A percentile compares a stretch with the other conserved stretches of the same genome.
Evolutionary conservation across 2,329 filamentous ascomycete genomes (phyloP).

Genomic region (Albifimbria verrucaria): DNA sequence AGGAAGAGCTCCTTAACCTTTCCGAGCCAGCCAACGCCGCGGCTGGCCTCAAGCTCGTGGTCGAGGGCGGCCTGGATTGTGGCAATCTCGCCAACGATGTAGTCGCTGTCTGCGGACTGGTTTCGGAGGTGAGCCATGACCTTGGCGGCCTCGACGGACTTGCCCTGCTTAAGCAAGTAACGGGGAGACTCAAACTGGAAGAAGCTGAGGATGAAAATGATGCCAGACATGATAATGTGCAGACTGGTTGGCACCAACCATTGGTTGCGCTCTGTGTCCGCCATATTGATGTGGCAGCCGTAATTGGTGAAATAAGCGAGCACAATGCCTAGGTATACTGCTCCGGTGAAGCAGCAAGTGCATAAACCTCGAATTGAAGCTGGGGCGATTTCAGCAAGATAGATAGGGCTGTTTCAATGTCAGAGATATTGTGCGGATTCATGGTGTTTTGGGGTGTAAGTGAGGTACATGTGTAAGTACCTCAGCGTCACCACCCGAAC

Average conservation of each 20-base stretch:
- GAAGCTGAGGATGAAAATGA: conserved; percentile 69
- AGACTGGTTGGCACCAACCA: conserved; percentile 70
- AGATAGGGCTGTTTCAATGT: conserved; percentile 49
- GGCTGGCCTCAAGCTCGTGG: conserved; percentile 68
- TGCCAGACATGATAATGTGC: conserved; percentile 72
- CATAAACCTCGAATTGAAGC: conserved; percentile 69
- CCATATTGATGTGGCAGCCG: conserved; percentile 50
- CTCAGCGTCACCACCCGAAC: no score
- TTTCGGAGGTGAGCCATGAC: conserved; percentile 57
- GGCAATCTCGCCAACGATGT: conserved; percentile 58
- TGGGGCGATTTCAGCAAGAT: conserved; percentile 70
- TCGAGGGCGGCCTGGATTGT: conserved; percentile 64
- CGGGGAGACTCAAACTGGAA: conserved; percentile 68
- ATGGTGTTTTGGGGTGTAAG: neutral
- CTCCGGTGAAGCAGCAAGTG: conserved; percentile 52
- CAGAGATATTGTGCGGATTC: neutral
- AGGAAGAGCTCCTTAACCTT: conserved; percentile 67
- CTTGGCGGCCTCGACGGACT: conserved; percentile 53
- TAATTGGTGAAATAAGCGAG: conserved; percentile 76
- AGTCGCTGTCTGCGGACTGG: conserved; percentile 56
- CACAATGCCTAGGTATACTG: conserved; percentile 74
- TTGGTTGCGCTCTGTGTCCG: conserved; percentile 40
- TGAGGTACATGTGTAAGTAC: neutral
- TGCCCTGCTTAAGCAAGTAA: conserved; percentile 64
- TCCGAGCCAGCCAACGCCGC: conserved; percentile 61